Percentiles rank a stretch among this genome's conserved stretches.
Evolutionary conservation across 768 basidiomycete genomes (phyloP).

Genomic region (Pleurotus sapidus): DNA sequence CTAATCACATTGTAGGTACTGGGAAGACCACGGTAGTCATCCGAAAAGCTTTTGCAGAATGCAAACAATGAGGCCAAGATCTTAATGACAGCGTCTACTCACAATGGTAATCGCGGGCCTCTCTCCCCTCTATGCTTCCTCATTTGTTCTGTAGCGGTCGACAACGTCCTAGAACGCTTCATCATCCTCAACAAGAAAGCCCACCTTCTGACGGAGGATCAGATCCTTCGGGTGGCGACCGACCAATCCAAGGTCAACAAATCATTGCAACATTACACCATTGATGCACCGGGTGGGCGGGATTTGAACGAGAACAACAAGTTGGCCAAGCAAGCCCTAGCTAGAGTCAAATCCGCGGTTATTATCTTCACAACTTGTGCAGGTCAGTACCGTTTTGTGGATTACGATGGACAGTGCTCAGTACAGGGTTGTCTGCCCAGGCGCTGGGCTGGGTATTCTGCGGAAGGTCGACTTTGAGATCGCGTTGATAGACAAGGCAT

Average conservation of each 20-base stretch:
- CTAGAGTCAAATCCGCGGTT: constrained; percentile 51
- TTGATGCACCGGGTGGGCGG: constrained; percentile 66
- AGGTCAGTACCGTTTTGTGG: constrained; percentile 24
- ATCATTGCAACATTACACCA: constrained; percentile 45
- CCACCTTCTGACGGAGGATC: constrained; percentile 45
- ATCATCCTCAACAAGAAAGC: constrained; percentile 40
- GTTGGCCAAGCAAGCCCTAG: constrained; percentile 55
- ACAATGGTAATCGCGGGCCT: constrained; percentile 44
- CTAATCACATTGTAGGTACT: constrained; percentile 40
- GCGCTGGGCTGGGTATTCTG: constrained; percentile 57
- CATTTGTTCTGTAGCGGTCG: constrained; percentile 45
- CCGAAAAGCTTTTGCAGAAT: constrained; percentile 35
- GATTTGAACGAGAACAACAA: constrained; percentile 59
- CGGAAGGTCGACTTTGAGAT: constrained; percentile 56
- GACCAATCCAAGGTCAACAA: background rate
- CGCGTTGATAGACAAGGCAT: constrained; percentile 68
- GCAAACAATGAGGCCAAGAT: constrained; percentile 38
- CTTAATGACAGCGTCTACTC: constrained; percentile 70
- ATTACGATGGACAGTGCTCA: too few relatives aligned
- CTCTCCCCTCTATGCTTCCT: too few relatives aligned
- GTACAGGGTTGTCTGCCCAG: constrained; percentile 14
- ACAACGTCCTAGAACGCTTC: constrained; percentile 69
- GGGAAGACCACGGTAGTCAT: constrained; percentile 73
- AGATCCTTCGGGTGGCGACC: constrained; percentile 28
- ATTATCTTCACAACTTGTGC: constrained; percentile 69